phyloP scores from a whole-genome alignment of 495 filamentous ascomycete genomes.

The Lindgomyces ingoldianus region DNA sequence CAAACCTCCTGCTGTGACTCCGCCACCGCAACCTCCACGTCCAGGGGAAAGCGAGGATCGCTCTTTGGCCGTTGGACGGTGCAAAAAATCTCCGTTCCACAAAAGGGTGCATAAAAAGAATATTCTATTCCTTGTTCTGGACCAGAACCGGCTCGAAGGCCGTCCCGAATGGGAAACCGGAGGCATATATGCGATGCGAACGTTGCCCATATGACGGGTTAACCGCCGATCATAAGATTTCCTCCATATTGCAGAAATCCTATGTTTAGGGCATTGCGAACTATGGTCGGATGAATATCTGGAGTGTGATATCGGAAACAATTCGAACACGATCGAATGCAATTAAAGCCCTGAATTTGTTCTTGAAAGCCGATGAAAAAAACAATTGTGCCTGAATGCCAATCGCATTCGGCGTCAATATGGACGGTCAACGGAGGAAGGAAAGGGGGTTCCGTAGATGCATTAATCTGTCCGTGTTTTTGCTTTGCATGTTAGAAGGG shows the following conservation, averaged over 20 bases:
- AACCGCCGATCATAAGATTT: background rate
- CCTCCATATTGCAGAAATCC: background rate
- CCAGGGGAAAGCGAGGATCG: background rate
- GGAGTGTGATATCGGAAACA: background rate
- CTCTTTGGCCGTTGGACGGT: background rate
- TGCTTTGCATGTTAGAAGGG: too few species aligned
- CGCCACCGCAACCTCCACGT: background rate
- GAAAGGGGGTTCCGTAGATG: background rate
- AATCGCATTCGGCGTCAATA: constrained; percentile 9
- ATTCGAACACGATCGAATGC: background rate
- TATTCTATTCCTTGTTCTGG: background rate
- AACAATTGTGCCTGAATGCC: constrained; percentile 24
- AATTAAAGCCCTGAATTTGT: background rate
- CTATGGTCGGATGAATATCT: background rate
- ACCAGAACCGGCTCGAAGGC: background rate
- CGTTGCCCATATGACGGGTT: background rate
- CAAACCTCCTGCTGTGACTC: background rate
- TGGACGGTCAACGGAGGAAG: background rate
- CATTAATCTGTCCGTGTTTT: too few species aligned
- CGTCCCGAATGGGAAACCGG: background rate
- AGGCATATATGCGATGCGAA: background rate
- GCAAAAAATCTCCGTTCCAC: background rate
- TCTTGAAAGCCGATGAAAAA: background rate
- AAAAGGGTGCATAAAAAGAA: background rate
- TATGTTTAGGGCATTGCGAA: background rate